Evolutionary conservation across 1,139 yeast species (phyloP).

Genomic region (Sugiyamaella novakii): DNA sequence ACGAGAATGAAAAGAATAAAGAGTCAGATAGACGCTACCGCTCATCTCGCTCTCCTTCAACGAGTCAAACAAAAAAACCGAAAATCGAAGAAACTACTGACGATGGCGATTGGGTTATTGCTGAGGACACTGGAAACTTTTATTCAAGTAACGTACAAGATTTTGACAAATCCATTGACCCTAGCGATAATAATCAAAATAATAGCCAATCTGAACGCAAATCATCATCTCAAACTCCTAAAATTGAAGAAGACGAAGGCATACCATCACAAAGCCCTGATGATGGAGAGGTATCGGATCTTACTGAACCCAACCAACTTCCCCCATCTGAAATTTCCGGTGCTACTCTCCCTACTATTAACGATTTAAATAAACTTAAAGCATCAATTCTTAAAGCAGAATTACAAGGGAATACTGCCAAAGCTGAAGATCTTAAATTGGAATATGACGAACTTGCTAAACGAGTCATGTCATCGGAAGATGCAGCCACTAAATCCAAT

Average conservation of each 20-base stretch:
- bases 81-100: constrained; percentile 22
- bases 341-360: constrained; percentile 10
- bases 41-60: too few relatives aligned
- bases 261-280: constrained; percentile 1
- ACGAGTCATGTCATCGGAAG: background rate
- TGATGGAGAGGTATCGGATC: constrained; percentile 18
- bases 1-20: constrained; percentile 18
- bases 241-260: background rate
- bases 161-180: background rate
- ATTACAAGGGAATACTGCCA: constrained; percentile 34
- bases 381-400: constrained; percentile 45
- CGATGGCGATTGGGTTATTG: constrained; percentile 37
- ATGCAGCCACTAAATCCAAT: constrained; percentile 14
- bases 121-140: constrained; percentile 29
- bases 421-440: constrained; percentile 36
- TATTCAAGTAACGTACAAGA: constrained; percentile 17
- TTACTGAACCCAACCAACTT: constrained; percentile 2
- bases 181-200: too few relatives aligned
- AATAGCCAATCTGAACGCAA: background rate
- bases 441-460: constrained; percentile 35
- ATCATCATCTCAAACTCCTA: background rate
- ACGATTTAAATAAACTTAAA: constrained; percentile 41
- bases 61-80: constrained; percentile 1
- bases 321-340: constrained; percentile 18
- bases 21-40: too few relatives aligned